Evolutionary conservation across 2,329 filamentous ascomycete genomes (phyloP).

Genomic region (Aspergillus felis): DNA sequence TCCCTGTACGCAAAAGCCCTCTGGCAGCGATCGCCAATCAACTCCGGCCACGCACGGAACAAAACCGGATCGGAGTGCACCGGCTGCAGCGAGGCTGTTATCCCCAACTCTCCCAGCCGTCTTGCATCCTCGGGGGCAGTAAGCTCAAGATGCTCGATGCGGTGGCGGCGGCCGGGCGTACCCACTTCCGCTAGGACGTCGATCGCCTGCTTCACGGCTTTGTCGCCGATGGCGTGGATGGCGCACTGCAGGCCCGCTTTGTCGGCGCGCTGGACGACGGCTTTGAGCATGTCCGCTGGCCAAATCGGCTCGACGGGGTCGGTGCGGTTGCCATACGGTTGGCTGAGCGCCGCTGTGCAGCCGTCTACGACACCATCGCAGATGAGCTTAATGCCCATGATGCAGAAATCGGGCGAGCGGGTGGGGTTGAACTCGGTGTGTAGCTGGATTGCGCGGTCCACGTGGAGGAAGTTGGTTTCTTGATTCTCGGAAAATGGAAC

Average conservation of each 20-base stretch:
- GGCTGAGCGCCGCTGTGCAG: conserved; percentile 47
- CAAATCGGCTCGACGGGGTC: conserved; percentile 46
- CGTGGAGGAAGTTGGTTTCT: conserved; percentile 38
- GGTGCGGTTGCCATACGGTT: conserved; percentile 44
- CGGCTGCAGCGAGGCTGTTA: conserved; percentile 40
- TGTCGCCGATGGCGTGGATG: conserved; percentile 51
- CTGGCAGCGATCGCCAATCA: conserved; percentile 45
- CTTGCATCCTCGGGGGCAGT: conserved; percentile 46
- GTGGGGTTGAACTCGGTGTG: conserved; percentile 36
- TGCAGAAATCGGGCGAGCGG: conserved; percentile 40
- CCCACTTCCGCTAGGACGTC: conserved; percentile 41
- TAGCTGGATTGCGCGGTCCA: conserved; percentile 45
- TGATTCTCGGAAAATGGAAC: conserved; percentile 41
- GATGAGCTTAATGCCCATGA: conserved; percentile 50
- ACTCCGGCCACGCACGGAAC: conserved; percentile 45
- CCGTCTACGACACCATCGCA: conserved; percentile 50
- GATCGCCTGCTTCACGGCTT: conserved; percentile 44
- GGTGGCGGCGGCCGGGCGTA: conserved; percentile 42
- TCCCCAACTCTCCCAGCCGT: conserved; percentile 45
- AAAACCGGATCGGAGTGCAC: conserved; percentile 44
- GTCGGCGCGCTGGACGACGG: conserved; percentile 44
- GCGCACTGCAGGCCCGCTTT: conserved; percentile 46
- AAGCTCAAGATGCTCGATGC: conserved; percentile 51
- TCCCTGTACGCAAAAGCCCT: conserved; percentile 51
- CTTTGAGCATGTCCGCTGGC: conserved; percentile 39